Base-by-base conservation (phyloP, 768 basidiomycete species). In the Mycena galericulata region DNA sequence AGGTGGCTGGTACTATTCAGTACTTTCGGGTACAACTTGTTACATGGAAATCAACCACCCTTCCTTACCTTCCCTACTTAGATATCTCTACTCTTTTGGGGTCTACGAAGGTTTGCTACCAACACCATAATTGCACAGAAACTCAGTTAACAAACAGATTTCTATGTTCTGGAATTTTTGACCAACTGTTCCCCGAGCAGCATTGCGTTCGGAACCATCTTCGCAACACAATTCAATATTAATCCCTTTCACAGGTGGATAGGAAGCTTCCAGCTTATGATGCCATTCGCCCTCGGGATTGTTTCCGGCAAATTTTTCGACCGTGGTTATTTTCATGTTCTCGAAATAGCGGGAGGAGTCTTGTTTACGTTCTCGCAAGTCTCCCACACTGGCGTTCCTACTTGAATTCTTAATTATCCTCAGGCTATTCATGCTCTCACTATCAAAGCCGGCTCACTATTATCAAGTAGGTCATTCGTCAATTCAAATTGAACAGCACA, bases 381-480 rank as follows among this genome's bases (percentile, higher is more conserved):
- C 27, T 32, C 46, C 15, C 38, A 7, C 20, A 38, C n/a, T n/a
- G 7, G 22, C 26, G 26, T 24, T 36, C 24, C 10, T 18, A n/a
- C 27, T 5, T 11, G 11, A 17, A 14, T 24, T 20, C 17, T 20
- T 8, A 20, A 17, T 47, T 4, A 24, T 78, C 78, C 10, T 71
- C 77, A n/a, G 79, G 1, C 57, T 80, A 24, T 84, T 84, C 62
- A 80, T 82, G 79, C 68, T 84, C 26, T 83, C 83, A 10, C 62
- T 82, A n/a, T 77, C 75, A 14, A 73, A 82, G 41, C 78, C 80
- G 32, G 75, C 77, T 12, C 65, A 77, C n/a, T 83, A 81, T 53
- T 81, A 82, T 34, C 77, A 65, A 36, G 64, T 34, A 45, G 26
- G 62, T 45, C 30, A 36, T 36, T 36, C 34, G 14, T n/a, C n/a